Evolutionary conservation across 1,139 yeast genomes (phyloP).

Genomic region (Hemisphaericaspora xylofermentans): DNA sequence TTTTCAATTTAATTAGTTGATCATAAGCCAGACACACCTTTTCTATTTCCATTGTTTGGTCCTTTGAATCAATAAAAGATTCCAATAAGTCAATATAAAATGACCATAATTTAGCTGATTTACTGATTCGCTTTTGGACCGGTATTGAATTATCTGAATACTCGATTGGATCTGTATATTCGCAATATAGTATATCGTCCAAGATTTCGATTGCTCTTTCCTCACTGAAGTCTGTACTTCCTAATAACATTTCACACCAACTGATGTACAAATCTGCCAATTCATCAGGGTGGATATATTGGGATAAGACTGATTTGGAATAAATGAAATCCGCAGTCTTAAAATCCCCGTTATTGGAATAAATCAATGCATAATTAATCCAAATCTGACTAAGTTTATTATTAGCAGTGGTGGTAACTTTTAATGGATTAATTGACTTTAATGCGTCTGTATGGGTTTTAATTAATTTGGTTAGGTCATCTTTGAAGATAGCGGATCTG

Average conservation of each 20-base stretch:
- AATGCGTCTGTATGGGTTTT: conserved; percentile 68
- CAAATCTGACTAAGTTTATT: conserved; percentile 56
- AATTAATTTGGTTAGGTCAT: conserved; percentile 41
- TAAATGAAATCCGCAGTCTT: conserved; percentile 64
- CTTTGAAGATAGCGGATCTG: conserved; percentile 41
- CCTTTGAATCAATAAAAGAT: conserved; percentile 44
- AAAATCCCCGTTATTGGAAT: conserved; percentile 54
- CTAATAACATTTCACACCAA: conserved; percentile 70
- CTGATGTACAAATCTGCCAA: conserved; percentile 64
- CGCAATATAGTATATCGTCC: conserved; percentile 43
- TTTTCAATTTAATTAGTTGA: conserved; percentile 55
- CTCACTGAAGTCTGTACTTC: conserved; percentile 43
- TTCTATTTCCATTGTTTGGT: conserved; percentile 21
- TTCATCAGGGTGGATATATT: conserved; percentile 62
- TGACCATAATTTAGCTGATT: conserved; percentile 67
- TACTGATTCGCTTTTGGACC: conserved; percentile 60
- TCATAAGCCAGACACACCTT: conserved; percentile 50
- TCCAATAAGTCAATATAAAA: conserved; percentile 75
- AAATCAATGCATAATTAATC: conserved; percentile 67
- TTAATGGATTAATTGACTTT: conserved; percentile 62
- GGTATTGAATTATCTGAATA: conserved; percentile 46
- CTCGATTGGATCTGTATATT: conserved; percentile 24
- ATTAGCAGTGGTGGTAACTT: conserved; percentile 34
- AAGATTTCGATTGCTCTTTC: conserved; percentile 55
- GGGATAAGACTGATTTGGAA: conserved; percentile 69